A percentile compares a stretch with the other conserved stretches of the same genome.
Conservation (phyloP, 2,329 filamentous ascomycete species). For the Colletotrichum sp. region DNA sequence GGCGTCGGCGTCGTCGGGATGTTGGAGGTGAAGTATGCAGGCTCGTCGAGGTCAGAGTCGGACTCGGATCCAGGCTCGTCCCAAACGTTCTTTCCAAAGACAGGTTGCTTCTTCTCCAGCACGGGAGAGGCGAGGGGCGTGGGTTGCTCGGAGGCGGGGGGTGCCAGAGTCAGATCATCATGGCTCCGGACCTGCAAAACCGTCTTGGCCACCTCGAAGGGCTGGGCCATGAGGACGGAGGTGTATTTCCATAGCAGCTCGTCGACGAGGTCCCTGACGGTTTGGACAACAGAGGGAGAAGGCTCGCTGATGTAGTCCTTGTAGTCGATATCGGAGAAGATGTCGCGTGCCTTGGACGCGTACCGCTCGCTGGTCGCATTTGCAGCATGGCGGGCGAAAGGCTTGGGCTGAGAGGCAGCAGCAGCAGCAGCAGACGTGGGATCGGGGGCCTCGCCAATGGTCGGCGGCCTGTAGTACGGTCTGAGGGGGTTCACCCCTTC, state of each 20-base stretch:
- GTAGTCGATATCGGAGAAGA: slow-evolving; percentile 91
- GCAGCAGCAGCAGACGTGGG: slow-evolving; percentile 35
- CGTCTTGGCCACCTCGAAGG: slow-evolving; percentile 96
- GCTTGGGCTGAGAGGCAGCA: slow-evolving; percentile 38
- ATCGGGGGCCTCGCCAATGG: slow-evolving; percentile 53
- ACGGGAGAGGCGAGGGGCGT: slow-evolving; percentile 31
- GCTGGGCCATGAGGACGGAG: slow-evolving; percentile 86
- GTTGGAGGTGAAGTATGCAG: slow-evolving; percentile 81
- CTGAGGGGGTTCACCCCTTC: slow-evolving; percentile 67
- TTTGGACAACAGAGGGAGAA: slow-evolving; percentile 76
- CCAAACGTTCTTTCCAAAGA: slow-evolving; percentile 37
- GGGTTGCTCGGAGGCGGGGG: slow-evolving; percentile 14
- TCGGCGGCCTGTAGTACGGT: slow-evolving; percentile 71
- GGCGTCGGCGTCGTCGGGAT: slow-evolving; percentile 59
- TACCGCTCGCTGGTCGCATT: slow-evolving; percentile 48
- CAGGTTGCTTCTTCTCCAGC: slow-evolving; percentile 33
- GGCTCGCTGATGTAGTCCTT: slow-evolving; percentile 82
- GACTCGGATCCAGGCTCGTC: slow-evolving; percentile 49
- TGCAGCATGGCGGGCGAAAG: slow-evolving; percentile 43
- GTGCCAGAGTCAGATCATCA: slow-evolving; percentile 39
- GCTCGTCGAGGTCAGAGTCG: slow-evolving; percentile 77
- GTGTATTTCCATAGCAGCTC: slow-evolving; percentile 92
- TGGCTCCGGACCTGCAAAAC: slow-evolving; percentile 79
- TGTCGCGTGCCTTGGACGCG: slow-evolving; percentile 75
- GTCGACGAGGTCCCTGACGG: slow-evolving; percentile 78